Conservation (phyloP, 2,329 filamentous ascomycete genomes). For the Epichloe hybrida region DNA sequence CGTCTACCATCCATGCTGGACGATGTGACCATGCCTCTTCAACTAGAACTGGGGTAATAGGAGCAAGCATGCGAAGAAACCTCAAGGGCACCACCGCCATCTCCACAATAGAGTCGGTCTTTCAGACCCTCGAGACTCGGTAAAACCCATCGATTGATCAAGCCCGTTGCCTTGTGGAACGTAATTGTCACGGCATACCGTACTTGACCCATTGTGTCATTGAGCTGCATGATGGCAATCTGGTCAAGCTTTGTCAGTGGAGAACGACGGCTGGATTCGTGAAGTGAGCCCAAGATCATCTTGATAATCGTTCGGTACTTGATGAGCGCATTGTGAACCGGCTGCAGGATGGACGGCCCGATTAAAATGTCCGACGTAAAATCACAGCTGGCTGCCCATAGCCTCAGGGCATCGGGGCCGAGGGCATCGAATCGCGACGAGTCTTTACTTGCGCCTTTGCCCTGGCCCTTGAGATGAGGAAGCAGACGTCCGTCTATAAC, state of each 20-base stretch:
- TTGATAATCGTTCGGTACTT: conserved; percentile 87
- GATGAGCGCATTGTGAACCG: conserved; percentile 61
- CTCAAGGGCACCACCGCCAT: conserved; percentile 52
- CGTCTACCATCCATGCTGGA: conserved; percentile 47
- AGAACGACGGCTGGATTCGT: conserved; percentile 34
- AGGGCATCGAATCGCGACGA: conserved; percentile 48
- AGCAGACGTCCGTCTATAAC: conserved; percentile 77
- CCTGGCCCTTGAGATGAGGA: conserved; percentile 49
- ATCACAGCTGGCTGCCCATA: conserved; percentile 88
- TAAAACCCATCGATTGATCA: conserved; percentile 69
- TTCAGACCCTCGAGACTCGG: conserved; percentile 86
- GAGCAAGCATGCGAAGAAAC: conserved; percentile 64
- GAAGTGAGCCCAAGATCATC: conserved; percentile 71
- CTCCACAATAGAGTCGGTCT: conserved; percentile 79
- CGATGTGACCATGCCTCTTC: conserved; percentile 79
- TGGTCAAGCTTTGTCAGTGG: conserved; percentile 51
- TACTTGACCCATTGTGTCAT: conserved; percentile 50
- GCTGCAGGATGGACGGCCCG: conserved; percentile 61
- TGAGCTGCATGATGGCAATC: conserved; percentile 65
- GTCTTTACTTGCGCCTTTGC: conserved; percentile 16
- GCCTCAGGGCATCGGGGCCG: conserved; percentile 71
- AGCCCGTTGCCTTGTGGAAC: conserved; percentile 67
- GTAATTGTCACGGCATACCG: conserved; percentile 51
- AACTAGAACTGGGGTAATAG: conserved; percentile 69
- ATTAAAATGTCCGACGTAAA: conserved; percentile 82